phyloP scores from a whole-genome alignment of 2,329 filamentous ascomycete genomes.

The Aspergillus novofumigatus region DNA sequence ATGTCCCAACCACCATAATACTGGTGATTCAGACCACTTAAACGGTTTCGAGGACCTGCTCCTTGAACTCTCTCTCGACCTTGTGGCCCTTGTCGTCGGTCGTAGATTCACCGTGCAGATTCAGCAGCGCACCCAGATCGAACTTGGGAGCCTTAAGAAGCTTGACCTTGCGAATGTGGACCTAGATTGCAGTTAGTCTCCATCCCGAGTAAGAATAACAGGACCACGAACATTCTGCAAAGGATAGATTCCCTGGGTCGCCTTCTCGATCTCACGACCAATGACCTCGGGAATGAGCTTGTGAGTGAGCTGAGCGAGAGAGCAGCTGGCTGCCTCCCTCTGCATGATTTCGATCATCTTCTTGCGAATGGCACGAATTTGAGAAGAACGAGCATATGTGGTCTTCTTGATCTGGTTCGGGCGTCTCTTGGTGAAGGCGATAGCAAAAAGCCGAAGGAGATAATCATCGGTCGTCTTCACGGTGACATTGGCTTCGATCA shows the following conservation, averaged over 20 bases:
- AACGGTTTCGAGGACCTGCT: slow-evolving; percentile 87
- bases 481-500: slow-evolving; percentile 99
- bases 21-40: slow-evolving; percentile 56
- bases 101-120: slow-evolving; percentile 94
- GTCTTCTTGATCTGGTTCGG: slow-evolving; percentile 99
- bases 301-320: slow-evolving; percentile 89
- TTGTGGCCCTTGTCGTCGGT: slow-evolving; percentile 97
- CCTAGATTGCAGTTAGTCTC: slow-evolving; percentile 55
- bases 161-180: slow-evolving; percentile 99
- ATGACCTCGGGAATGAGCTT: slow-evolving; percentile 99
- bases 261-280: slow-evolving; percentile 99
- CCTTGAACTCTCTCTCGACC: slow-evolving; percentile 99
- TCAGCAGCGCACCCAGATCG: slow-evolving; percentile 92
- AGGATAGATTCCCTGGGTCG: slow-evolving; percentile 98
- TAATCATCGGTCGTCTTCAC: slow-evolving; percentile 99
- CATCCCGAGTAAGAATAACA: neutral
- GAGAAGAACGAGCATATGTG: slow-evolving; percentile 93
- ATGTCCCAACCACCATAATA: slow-evolving; percentile 72
- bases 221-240: slow-evolving; percentile 79
- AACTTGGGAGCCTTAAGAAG: slow-evolving; percentile 98
- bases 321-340: slow-evolving; percentile 91
- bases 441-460: slow-evolving; percentile 97
- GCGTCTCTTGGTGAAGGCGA: slow-evolving; percentile 98
- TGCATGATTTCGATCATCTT: slow-evolving; percentile 99
- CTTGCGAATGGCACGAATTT: slow-evolving; percentile 96